Evolutionary conservation across 1,284 basidiomycete genomes (phyloP).

Genomic region (Pseudozyma flocculosa): DNA sequence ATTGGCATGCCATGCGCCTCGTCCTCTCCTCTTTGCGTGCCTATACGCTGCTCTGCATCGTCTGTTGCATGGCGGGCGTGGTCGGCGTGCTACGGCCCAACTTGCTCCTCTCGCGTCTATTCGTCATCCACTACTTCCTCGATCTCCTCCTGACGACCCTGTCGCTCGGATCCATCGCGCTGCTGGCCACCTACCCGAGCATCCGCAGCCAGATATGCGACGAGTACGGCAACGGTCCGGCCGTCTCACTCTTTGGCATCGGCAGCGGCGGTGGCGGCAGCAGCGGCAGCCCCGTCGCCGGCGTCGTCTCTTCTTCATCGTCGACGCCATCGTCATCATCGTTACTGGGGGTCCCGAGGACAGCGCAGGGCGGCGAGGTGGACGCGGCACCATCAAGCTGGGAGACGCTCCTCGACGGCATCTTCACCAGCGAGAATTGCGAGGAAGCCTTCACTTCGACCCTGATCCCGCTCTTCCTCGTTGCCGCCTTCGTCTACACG

Average conservation of each 20-base stretch:
- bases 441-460: conserved; percentile 36
- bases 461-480: conserved; percentile 27
- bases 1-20: conserved; percentile 34
- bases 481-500: conserved; percentile 26
- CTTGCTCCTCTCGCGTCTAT: conserved; percentile 32
- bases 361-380: too few relatives aligned
- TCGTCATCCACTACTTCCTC: conserved; percentile 43
- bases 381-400: conserved; percentile 22
- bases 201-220: conserved; percentile 41
- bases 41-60: conserved; percentile 28
- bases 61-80: conserved; percentile 31
- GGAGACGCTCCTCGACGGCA: conserved; percentile 32
- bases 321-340: too few relatives aligned
- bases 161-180: conserved; percentile 31
- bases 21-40: conserved; percentile 22
- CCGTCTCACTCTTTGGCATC: too few relatives aligned
- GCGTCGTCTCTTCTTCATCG: too few relatives aligned
- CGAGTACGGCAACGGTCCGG: conserved; percentile 13
- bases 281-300: too few relatives aligned
- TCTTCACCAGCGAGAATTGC: conserved; percentile 38
- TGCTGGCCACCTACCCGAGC: conserved; percentile 38
- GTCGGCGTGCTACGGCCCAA: conserved; percentile 31
- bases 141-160: conserved; percentile 42
- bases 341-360: too few relatives aligned
- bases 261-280: not conserved